Evolutionary conservation across 306 rosid genomes (phyloP), one percentile per base, ranked within the genome.

Genomic region (Ceratonia siliqua): DNA sequence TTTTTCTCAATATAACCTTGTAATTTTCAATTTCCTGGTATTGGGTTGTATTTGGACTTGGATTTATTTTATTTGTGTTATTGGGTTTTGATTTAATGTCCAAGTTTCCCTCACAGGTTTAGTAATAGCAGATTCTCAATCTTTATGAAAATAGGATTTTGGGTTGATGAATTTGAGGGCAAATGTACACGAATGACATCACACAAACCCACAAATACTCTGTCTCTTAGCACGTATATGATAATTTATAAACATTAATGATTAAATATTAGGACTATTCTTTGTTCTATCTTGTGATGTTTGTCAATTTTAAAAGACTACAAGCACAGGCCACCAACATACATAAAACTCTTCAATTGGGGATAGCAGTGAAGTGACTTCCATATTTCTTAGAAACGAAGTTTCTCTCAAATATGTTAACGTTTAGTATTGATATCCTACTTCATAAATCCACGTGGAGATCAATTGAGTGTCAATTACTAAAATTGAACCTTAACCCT

Each of bases 211-310:
- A 43, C 38, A 12, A n/a, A 38, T 11, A 17, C 14, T 53, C 4
- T 53, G n/a, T n/a, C n/a, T n/a, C 10, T 53, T 61, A 13, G 13
- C 24, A 13, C 27, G 67, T 21, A 22, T 5, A 15, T 46, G 62
- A 62, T 73, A 15, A 74, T 62, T 74, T 12, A 18, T 39, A 12
- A 32, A 64, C 73, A 38, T 52, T 66, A 42, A 20, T 28, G 30
- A 55, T 42, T 61, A 21, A 68, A 20, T 20, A 32, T 30, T 43
- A 33, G 42, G 56, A 45, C 8, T 54, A 13, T 55, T 45, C 36
- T 39, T 15, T 41, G 3, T 30, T 43, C 8, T 45, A 33, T 43
- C 20, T 72, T 18, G 68, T 30, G 30, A 61, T 10, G 56, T 13
- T 11, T 30, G 13, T 20, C 25, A 48, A 39, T 45, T 63, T 70